Evolutionary conservation across 2,329 filamentous ascomycete genomes (phyloP), one percentile per base, ranked within the genome.

Genomic region (Fusarium paranaense): DNA sequence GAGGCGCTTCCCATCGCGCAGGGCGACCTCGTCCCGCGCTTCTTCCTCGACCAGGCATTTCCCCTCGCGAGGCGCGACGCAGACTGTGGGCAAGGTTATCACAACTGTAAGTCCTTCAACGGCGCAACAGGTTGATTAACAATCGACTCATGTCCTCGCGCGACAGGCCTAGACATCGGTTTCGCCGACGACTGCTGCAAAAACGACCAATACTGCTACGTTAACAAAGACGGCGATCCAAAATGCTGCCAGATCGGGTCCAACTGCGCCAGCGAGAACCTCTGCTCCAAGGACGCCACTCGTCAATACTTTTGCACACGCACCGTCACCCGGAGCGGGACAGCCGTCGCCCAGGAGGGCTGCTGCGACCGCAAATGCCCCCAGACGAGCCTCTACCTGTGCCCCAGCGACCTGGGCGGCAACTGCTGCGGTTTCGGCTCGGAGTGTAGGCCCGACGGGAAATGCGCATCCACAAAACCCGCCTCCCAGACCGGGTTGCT

Each of bases 361-460:
- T 87, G 86, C 73, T 85, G 85, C 74, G 70, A 77, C 35, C 83
- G 86, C 2, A 69, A 71, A 1, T 88, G 87, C 61, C 83, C 83
- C 13, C 74, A 69, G 52, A 83, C 84, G 27, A 84, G 82, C 72
- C 77, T 82, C 57, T 89, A 85, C 73, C 81, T 82, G 27, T 90
- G 88, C 73, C 80, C 86, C 20, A 37, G 67, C 10, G 75, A 66
- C 2, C 82, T 86, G 32, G 87, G 88, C 65, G 85, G 85, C 20
- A 83, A 83, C 59, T 90, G 89, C 80, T 90, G 89, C 74, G 62
- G 75, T 10, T 87, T 84, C 72, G 85, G 83, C 45, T 80, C 79
- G 20, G 78, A 82, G 13, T 90, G 89, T 77, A 80, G 77, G 18
- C 76, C 79, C 3, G 78, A 74, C 45, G 75, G 81, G 3, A 47